phyloP scores from a whole-genome alignment of 768 basidiomycete genomes.

The Podaxis rugospora region DNA sequence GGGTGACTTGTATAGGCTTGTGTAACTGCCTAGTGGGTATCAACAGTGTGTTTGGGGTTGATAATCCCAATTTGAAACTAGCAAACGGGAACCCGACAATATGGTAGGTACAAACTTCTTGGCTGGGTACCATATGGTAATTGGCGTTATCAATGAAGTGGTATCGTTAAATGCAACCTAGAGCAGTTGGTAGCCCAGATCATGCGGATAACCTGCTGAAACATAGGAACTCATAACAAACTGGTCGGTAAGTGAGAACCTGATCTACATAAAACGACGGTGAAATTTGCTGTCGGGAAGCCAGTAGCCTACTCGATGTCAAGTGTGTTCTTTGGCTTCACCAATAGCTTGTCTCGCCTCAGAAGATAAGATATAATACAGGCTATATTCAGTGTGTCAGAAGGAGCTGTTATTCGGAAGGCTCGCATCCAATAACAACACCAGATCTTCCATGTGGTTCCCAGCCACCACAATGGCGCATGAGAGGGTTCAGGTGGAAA shows the following conservation, averaged over 20 bases:
- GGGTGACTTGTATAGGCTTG: not conserved
- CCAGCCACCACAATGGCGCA: not conserved
- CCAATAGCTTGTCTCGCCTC: not conserved
- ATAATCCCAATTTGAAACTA: not conserved
- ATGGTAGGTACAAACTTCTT: not conserved
- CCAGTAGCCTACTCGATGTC: not conserved
- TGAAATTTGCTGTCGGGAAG: not conserved
- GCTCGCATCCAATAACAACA: not conserved
- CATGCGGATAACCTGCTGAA: not conserved
- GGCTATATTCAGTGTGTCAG: no score
- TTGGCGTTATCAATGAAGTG: not conserved
- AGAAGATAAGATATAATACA: not conserved
- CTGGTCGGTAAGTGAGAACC: not conserved
- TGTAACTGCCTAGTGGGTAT: no score
- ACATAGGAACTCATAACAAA: not conserved
- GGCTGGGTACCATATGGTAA: not conserved
- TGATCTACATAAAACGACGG: not conserved
- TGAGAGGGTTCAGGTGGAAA: not conserved
- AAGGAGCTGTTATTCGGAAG: not conserved
- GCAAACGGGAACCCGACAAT: not conserved
- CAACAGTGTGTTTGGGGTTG: not conserved
- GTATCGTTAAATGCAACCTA: not conserved
- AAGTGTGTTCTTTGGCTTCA: not conserved
- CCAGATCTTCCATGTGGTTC: not conserved
- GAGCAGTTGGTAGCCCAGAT: no score